Percentiles rank a stretch among this genome's conserved stretches.
These are phyloP conservation scores for Trichomonascaceae sp. DNA, from an alignment of 1,139 yeast genomes.

Conservation along the genomic window DNA sequence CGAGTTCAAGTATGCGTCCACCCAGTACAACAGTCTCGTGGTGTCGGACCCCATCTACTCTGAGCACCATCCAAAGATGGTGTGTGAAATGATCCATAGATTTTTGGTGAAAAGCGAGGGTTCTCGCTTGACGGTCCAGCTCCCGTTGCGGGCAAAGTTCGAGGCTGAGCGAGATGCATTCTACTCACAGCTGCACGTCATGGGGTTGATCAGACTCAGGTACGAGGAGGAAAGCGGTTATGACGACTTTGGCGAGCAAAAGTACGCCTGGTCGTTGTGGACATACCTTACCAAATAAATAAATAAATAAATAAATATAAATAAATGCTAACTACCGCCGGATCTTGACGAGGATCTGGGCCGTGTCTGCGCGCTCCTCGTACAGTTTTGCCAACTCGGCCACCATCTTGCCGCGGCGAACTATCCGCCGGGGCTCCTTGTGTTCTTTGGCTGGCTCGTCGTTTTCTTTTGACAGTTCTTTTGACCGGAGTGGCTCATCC, in stretches of 20 bases:
- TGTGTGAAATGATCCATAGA: slow-evolving; percentile 40
- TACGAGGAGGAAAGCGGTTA: slow-evolving; percentile 43
- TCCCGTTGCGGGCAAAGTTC: slow-evolving; percentile 60
- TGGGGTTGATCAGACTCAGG: slow-evolving; percentile 18
- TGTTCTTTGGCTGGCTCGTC: neutral
- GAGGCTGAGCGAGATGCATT: slow-evolving; percentile 49
- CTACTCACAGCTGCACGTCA: slow-evolving; percentile 38
- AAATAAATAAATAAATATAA: neutral
- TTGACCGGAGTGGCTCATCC: too few relatives aligned
- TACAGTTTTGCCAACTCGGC: slow-evolving; percentile 23
- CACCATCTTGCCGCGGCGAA: slow-evolving; percentile 21
- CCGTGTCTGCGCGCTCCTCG: slow-evolving; percentile 18
- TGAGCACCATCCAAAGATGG: slow-evolving; percentile 62
- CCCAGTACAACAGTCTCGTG: slow-evolving; percentile 44
- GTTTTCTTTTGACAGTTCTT: too few relatives aligned
- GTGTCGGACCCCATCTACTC: slow-evolving; percentile 87
- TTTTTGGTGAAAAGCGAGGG: slow-evolving; percentile 25
- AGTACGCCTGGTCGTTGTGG: slow-evolving; percentile 31
- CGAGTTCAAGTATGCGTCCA: slow-evolving; percentile 1
- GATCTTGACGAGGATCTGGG: slow-evolving; percentile 13
- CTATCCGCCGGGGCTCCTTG: slow-evolving; percentile 3
- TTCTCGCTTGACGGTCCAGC: slow-evolving; percentile 46
- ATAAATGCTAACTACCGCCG: neutral
- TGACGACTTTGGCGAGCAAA: slow-evolving; percentile 77
- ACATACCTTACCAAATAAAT: too few relatives aligned